Base-by-base conservation (phyloP, 306 rosid species). In the Boehmeria nivea region DNA sequence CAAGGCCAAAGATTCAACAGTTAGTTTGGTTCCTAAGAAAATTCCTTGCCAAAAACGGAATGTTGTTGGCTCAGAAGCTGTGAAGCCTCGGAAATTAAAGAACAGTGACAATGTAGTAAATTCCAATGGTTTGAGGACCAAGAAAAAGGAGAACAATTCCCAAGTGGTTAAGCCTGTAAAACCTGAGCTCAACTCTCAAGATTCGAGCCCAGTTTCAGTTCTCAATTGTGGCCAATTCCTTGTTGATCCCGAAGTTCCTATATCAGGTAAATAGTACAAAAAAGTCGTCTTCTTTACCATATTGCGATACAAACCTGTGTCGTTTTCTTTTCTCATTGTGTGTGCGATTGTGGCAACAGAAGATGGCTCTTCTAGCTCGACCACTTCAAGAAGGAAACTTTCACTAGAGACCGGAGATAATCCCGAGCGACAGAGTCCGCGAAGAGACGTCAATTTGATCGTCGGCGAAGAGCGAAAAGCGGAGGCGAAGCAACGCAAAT, bases 201-300 rank as follows among this genome's bases (percentile, higher is more conserved):
- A 90, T 52, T 60, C 69, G 33, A 90, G 95, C 64, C 95, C 95
- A 1, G 91, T 87, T 69, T 90, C 98, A 51, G 87, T 87, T 27
- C 94, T 90, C 22, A 84, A 86, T 22, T 72, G 64, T 65, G 72
- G 53, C 36, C 68, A 54, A 55, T 67, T 79, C 58, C 78, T 60
- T 18, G 13, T 34, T 43, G 67, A 84, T 68, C 60, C 72, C 10
- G 43, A 70, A 55, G 64, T 25, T 63, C 61, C 60, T 27, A 63
- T 51, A 55, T 67, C 93, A 84, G 96, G 98, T 91, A 68, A 54
- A n/a, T 9, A 53, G 22, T 53, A 28, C 54, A 22, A 11, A 28
- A 14, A 9, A 18, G 6, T 34, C 16, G 9, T 54, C 27, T 50
- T 46, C 15, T 12, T 22, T 46, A 6, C 12, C 12, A 1, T 43